Evolutionary conservation across 2,329 filamentous ascomycete species (phyloP).

Genomic region (Talaromyces sp.): DNA sequence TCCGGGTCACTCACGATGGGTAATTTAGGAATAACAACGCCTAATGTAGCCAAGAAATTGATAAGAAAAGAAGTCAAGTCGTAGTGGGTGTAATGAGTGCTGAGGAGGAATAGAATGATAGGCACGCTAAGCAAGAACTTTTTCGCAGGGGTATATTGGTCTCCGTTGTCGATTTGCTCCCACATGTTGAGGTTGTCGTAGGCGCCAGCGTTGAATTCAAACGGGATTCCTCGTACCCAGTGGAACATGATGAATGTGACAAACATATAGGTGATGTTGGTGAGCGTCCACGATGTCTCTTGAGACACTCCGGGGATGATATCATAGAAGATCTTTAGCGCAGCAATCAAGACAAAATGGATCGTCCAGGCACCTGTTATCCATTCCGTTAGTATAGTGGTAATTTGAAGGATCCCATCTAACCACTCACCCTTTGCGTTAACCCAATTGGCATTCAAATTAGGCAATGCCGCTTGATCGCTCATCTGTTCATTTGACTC

Average conservation of each 20-base stretch:
- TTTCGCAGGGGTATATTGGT: slow-evolving; percentile 97
- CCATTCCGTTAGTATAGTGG: not conserved
- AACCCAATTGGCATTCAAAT: slow-evolving; percentile 97
- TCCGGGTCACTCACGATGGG: slow-evolving; percentile 70
- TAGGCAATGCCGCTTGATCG: slow-evolving; percentile 90
- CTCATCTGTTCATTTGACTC: slow-evolving; percentile 97
- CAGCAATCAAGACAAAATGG: slow-evolving; percentile 86
- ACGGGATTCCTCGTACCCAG: slow-evolving; percentile 94
- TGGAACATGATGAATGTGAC: slow-evolving; percentile 99
- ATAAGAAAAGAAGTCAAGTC: slow-evolving; percentile 95
- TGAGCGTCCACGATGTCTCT: slow-evolving; percentile 97
- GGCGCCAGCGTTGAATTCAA: slow-evolving; percentile 97
- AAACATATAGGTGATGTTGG: slow-evolving; percentile 99
- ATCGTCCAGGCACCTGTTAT: slow-evolving; percentile 79
- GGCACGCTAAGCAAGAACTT: slow-evolving; percentile 96
- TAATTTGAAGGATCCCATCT: not conserved
- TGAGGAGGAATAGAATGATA: slow-evolving; percentile 89
- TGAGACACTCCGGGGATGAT: slow-evolving; percentile 94
- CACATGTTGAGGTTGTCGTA: slow-evolving; percentile 99
- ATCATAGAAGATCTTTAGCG: slow-evolving; percentile 94
- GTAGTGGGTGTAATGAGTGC: slow-evolving; percentile 99
- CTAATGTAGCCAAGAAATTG: slow-evolving; percentile 89
- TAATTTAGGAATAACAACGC: slow-evolving; percentile 92
- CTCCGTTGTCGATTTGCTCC: slow-evolving; percentile 99
- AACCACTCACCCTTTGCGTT: slow-evolving; percentile 81